Percentiles rank a stretch among this genome's conserved stretches.
These are phyloP conservation scores for Pseudognaphalium luteoalbum DNA, from an alignment of 129 eudicot species.

Conservation along the genomic window DNA sequence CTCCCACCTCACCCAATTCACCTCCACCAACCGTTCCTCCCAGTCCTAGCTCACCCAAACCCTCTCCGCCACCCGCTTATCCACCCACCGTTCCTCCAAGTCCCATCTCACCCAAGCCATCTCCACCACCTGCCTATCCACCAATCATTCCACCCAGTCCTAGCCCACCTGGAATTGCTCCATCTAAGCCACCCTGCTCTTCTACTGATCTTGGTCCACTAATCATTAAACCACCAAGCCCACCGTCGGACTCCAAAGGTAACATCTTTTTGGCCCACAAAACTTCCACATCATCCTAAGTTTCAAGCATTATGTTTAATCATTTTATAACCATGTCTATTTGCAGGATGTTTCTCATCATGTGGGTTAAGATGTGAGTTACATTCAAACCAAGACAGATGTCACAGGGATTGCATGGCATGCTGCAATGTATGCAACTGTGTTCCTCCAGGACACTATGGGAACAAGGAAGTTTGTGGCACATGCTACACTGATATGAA, in stretches of 20 bases:
- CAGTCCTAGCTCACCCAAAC: not conserved
- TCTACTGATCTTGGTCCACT: conserved; percentile 36
- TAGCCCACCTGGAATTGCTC: conserved; percentile 26
- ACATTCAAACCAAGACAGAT: conserved; percentile 59
- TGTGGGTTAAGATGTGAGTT: conserved; percentile 59
- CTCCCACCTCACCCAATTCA: not conserved
- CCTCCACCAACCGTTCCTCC: not conserved
- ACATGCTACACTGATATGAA: conserved; percentile 69
- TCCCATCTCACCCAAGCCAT: not conserved
- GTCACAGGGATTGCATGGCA: conserved; percentile 61
- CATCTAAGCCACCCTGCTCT: conserved; percentile 14
- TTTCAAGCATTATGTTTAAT: not conserved
- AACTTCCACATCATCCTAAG: not conserved
- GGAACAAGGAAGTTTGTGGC: conserved; percentile 67
- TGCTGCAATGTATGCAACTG: conserved; percentile 90
- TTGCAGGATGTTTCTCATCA: conserved; percentile 59
- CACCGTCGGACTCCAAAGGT: conserved; percentile 29
- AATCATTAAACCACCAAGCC: conserved; percentile 17
- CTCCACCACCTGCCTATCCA: not conserved
- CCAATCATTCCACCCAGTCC: conserved; percentile 32
- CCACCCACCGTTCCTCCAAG: not conserved
- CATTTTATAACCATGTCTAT: not conserved
- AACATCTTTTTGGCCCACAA: conserved; percentile 2
- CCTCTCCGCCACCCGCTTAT: not conserved
- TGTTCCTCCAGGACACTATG: conserved; percentile 85